Conservation (phyloP, 2,329 filamentous ascomycete species). For the Aspergillus quadricinctus region DNA sequence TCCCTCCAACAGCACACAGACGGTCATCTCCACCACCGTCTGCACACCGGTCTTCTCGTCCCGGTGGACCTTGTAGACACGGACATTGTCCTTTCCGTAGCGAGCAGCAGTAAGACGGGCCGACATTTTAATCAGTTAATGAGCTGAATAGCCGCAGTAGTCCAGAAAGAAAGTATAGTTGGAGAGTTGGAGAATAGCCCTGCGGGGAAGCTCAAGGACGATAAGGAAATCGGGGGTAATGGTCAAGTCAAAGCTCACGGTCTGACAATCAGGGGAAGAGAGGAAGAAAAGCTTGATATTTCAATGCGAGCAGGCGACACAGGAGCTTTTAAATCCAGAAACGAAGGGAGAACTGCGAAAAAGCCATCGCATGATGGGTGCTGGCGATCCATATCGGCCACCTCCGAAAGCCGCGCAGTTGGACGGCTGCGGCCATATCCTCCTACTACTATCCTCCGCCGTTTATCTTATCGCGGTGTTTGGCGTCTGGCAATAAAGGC, state of each 20-base stretch:
- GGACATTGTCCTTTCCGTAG: slow-evolving; percentile 84
- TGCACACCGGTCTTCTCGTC: slow-evolving; percentile 73
- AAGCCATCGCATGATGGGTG: slow-evolving; percentile 14
- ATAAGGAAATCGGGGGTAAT: background rate
- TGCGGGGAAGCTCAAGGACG: background rate
- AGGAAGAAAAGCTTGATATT: background rate
- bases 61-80: slow-evolving; percentile 88
- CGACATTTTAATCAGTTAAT: slow-evolving; percentile 23
- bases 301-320: background rate
- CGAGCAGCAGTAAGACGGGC: slow-evolving; percentile 43
- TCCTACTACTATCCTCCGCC: background rate
- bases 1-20: slow-evolving; percentile 87
- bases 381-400: slow-evolving; percentile 26
- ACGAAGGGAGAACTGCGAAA: slow-evolving; percentile 7
- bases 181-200: background rate
- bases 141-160: background rate
- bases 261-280: background rate
- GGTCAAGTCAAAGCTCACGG: background rate
- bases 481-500: background rate
- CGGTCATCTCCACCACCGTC: slow-evolving; percentile 89
- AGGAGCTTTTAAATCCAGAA: slow-evolving; percentile 8
- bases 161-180: background rate
- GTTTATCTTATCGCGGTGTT: slow-evolving; percentile 27
- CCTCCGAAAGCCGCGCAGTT: slow-evolving; percentile 33
- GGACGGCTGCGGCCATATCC: slow-evolving; percentile 23